Evolutionary conservation across 257 asterid species (phyloP), one percentile per base, ranked within the genome.

Genomic region (Cordia subcordata): DNA sequence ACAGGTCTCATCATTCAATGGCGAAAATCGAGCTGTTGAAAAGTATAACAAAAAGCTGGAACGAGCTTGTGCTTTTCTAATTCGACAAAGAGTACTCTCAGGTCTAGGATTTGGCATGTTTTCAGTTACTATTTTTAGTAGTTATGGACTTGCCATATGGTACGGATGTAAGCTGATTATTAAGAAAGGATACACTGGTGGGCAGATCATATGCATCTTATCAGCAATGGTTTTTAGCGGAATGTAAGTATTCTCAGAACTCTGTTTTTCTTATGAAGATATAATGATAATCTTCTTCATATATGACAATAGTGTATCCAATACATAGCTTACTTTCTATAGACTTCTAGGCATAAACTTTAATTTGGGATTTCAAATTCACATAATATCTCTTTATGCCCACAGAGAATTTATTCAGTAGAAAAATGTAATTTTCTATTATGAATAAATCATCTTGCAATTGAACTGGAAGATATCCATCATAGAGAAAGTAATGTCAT

Each of bases 1-100:
- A 60, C 76, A 88, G 96, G 89, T 88, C 40, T 80, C 84, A 49
- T 79, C 96, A 5, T 85, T 88, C 65, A 81, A 79, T 0, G 94
- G 87, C 57, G 96, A 88, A 58, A 68, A 42, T 19, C 69, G 49
- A 57, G 92, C 86, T 0, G 68, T 65, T 4, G 74, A 58, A 4
- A 75, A 63, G 57, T 88, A 85, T 46, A 80, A 68, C 5, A 75
- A 65, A 33, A 74, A 57, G 45, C 68, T 88, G 14, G n/a, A 68
- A 46, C 77, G 55, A 68, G 92, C 87, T 13, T 79, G 75, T 64
- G 69, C 53, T 37, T 76, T 80, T 11, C 70, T 85, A 8, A 82
- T 81, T 21, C 70, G 73, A 12, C 87, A 88, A 72, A 89, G 89
- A 3, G 60, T 85, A 57, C 85, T 75, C 23, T 79, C 76, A 8